Evolutionary conservation across 441 rosid species (phyloP).

Genomic region (Pelargonium myrrhifolium): DNA sequence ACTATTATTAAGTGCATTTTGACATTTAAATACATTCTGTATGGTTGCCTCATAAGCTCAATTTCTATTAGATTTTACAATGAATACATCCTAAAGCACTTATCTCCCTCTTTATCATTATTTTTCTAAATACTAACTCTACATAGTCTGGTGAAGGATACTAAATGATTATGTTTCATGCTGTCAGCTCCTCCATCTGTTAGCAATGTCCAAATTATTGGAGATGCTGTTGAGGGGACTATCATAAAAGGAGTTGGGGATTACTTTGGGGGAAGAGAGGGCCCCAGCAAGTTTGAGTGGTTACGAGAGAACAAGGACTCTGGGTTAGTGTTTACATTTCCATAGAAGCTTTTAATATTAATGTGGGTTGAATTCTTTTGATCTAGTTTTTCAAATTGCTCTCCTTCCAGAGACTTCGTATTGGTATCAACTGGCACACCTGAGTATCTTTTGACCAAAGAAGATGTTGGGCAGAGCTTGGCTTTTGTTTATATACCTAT

Average conservation of each 20-base stretch:
- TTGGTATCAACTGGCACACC: constrained; percentile 70
- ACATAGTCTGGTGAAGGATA: background rate
- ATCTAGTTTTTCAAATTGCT: constrained; percentile 8
- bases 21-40: background rate
- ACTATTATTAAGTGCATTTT: background rate
- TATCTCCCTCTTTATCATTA: background rate
- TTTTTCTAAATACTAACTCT: background rate
- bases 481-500: constrained; percentile 84
- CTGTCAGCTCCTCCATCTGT: constrained; percentile 93
- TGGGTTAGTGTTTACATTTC: constrained; percentile 48
- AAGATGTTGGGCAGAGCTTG: constrained; percentile 72
- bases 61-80: background rate
- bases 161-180: constrained; percentile 25
- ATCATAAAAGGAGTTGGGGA: constrained; percentile 71
- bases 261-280: constrained; percentile 98
- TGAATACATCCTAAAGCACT: background rate
- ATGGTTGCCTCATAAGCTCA: background rate
- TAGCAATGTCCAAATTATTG: constrained; percentile 61
- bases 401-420: constrained; percentile 50
- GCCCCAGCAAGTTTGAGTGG: constrained; percentile 98
- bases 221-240: constrained; percentile 84
- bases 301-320: constrained; percentile 65
- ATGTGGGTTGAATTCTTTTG: constrained; percentile 3
- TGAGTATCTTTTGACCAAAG: constrained; percentile 76
- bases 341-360: background rate